Conservation (phyloP, 202 grass and related monocot genomes). For the Eragrostis tef region DNA sequence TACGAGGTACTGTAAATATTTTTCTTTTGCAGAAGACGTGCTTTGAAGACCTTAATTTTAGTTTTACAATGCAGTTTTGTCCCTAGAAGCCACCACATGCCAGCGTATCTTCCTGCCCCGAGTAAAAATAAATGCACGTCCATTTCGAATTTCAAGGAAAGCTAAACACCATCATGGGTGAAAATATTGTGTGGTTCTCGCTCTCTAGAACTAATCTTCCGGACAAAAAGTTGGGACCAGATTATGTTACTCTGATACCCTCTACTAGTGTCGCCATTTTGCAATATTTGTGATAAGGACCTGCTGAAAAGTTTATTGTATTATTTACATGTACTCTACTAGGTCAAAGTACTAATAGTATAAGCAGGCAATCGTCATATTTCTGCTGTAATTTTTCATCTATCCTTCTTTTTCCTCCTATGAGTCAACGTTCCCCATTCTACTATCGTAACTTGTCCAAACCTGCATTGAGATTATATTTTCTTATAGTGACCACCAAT, state of each 20-base stretch:
- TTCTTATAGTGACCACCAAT: background rate
- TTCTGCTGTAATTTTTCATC: slow-evolving; percentile 7
- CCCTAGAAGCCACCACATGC: background rate
- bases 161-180: background rate
- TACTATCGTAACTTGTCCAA: background rate
- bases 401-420: background rate
- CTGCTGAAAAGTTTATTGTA: slow-evolving; percentile 2
- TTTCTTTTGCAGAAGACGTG: slow-evolving; percentile 43
- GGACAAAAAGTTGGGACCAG: background rate
- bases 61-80: slow-evolving; percentile 36
- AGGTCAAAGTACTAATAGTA: background rate
- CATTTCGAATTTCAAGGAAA: slow-evolving; percentile 36
- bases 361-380: background rate
- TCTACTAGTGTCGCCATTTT: slow-evolving; percentile 7
- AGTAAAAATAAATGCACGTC: background rate
- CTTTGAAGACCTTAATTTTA: slow-evolving; percentile 41
- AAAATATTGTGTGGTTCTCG: slow-evolving; percentile 7
- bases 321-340: background rate
- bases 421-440: background rate
- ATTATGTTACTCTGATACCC: background rate
- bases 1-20: slow-evolving; percentile 20
- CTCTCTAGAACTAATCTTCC: slow-evolving; percentile 20
- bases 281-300: background rate
- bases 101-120: background rate
- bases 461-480: background rate